Evolutionary conservation across 768 basidiomycete species (phyloP).

Genomic region (Leccinum ochraceum): DNA sequence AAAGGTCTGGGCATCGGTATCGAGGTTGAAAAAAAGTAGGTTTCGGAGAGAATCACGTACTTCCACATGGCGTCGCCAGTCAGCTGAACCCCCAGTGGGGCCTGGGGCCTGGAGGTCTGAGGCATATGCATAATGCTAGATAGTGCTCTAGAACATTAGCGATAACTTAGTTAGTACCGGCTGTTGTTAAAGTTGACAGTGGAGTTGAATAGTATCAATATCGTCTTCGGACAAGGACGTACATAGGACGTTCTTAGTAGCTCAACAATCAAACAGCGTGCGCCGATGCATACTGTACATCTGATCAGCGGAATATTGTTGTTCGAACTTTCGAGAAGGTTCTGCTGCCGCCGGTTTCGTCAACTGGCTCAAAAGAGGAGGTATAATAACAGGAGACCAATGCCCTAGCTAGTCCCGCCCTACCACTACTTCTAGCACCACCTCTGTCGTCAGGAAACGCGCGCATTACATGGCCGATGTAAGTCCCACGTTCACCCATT

Average conservation of each 20-base stretch:
- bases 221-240: neutral
- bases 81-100: neutral
- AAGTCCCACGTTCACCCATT: conserved; percentile 14
- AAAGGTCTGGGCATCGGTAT: neutral
- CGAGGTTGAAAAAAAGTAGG: no score
- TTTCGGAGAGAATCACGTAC: conserved; percentile 1
- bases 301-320: neutral
- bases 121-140: neutral
- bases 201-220: no score
- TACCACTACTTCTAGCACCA: neutral
- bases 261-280: neutral
- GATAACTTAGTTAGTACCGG: no score
- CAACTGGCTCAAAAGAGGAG: conserved; percentile 3
- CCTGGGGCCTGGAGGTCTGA: neutral
- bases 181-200: no score
- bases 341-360: conserved; percentile 9
- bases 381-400: conserved; percentile 17
- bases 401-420: neutral
- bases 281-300: no score
- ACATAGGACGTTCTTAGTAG: neutral
- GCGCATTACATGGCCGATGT: conserved; percentile 35
- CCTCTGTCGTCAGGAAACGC: neutral
- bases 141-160: neutral
- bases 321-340: conserved; percentile 36
- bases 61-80: neutral